Base-by-base conservation (phyloP, 2,329 filamentous ascomycete genomes). In the Diaporthe velutina region DNA sequence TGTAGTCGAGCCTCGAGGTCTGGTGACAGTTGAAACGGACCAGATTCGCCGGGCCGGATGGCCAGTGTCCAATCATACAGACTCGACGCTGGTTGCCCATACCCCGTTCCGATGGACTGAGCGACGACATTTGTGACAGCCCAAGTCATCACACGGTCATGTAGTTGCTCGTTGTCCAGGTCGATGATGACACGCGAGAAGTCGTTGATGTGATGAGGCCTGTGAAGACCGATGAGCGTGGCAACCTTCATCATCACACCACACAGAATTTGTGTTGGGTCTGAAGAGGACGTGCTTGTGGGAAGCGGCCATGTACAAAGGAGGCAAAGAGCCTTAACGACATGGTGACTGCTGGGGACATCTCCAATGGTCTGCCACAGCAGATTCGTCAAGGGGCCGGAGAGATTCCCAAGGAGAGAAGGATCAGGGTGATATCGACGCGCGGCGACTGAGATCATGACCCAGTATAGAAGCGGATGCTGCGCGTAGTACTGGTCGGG, bases 191-290 rank as follows among this genome's bases (percentile, higher is more conserved):
- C 92, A 67, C 94, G 87, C 2, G 93, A 95, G 82, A 96, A 97
- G 82, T 96, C 94, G 81, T 96, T 93, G 58, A 94, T 94, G 81
- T 96, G 92, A 72, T 93, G 95, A 17, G 94, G 94, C 64, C 94
- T 90, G 80, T 97, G 94, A 71, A 97, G 87, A 28, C 94, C 94
- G 78, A 96, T 95, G 77, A 95, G 94, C 77, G 95, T 95, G 12
- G 94, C 94, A 30, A 94, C 91, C 84, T 96, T 95, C 91, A 96
- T 95, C 93, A 96, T 95, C 76, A 95, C 91, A 70, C 94, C 94
- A 78, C 93, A 93, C 25, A 96, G 86, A 81, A 95, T 95, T 81
- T 96, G 95, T 1, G 94, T 96, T 3, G 94, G 93, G 78, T 97
- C 94, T 10, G 92, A 92, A 8, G 93, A 93, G 1, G 93, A 95